Evolutionary conservation across 805 yeast genomes (phyloP).

Genomic region (Lipomyces orientalis): DNA sequence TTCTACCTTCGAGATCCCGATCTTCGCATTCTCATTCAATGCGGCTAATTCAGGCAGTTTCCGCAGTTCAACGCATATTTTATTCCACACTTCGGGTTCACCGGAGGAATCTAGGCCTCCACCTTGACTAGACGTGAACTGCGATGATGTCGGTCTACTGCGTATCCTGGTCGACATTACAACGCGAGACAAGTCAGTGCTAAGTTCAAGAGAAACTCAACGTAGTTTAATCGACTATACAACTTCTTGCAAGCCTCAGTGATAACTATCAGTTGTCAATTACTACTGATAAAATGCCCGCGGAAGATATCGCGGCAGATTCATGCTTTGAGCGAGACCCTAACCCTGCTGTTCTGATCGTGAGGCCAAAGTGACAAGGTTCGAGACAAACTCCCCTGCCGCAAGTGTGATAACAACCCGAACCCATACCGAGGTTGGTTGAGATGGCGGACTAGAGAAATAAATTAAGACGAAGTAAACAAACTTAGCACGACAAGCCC

Average conservation of each 20-base stretch:
- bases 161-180: conserved; percentile 30
- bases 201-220: background rate
- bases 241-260: background rate
- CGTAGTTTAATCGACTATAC: background rate
- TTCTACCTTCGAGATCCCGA: conserved; percentile 17
- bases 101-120: conserved; percentile 21
- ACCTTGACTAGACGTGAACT: conserved; percentile 7
- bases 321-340: no score
- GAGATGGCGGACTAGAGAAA: no score
- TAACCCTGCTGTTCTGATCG: no score
- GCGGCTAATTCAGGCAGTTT: conserved; percentile 20
- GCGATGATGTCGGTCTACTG: conserved; percentile 23
- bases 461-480: no score
- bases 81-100: conserved; percentile 33
- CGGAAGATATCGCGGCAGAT: no score
- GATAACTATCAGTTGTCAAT: no score
- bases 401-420: no score
- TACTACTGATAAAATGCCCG: no score
- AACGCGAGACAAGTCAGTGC: background rate
- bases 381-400: no score
- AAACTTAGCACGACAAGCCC: no score
- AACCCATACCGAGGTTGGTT: no score
- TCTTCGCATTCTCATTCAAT: conserved; percentile 13
- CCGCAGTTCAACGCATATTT: conserved; percentile 22
- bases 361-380: no score